Evolutionary conservation across 1,284 basidiomycete genomes (phyloP), one percentile per base, ranked within the genome.

Genomic region (Heliocybe sulcata): DNA sequence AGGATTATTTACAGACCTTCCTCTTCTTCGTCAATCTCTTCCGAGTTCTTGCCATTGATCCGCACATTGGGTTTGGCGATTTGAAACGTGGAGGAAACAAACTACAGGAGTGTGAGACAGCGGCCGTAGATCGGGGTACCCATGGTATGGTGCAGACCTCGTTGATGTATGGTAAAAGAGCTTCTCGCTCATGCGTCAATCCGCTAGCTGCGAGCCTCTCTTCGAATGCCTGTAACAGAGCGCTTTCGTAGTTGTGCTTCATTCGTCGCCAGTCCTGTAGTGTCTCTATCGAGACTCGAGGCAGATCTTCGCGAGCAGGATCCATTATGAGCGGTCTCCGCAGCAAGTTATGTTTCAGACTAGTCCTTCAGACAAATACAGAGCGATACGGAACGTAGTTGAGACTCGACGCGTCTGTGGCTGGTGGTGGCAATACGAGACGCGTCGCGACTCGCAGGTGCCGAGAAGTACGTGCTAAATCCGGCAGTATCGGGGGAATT

Each of bases 21-120:
- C 58, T 80, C 79, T 38, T 74, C 72, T 51, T 81, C 74, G 54
- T 80, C 75, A 54, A 82, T 69, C 11, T 85, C 80, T 62, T 90
- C 87, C 56, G 85, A 81, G 58, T 85, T 85, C 56, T 85, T 82
- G 12, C 90, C 90, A 63, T 93, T 92, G 29, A 92, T 79, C 35
- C 87, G 80, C 20, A 93, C 65, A 65, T 92, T 93, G 6, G 81
- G 78, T 60, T 81, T 78, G 0, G 84, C 78, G 58, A 83, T 77
- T 35, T 76, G 75, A 61, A 90, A 86, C 33, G 83, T 80, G 22
- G 66, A 68, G 26, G 83, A 78, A 47, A 85, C 71, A 61, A 80
- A 85, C 87, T 89, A 56, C 6, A 35, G 26, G 38, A 54, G 54
- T 45, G 57, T 25, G 51, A 31, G 42, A 31, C 12, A 57, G 14